Evolutionary conservation across 140 eudicot genomes (phyloP).

Genomic region (Cichorium intybus): DNA sequence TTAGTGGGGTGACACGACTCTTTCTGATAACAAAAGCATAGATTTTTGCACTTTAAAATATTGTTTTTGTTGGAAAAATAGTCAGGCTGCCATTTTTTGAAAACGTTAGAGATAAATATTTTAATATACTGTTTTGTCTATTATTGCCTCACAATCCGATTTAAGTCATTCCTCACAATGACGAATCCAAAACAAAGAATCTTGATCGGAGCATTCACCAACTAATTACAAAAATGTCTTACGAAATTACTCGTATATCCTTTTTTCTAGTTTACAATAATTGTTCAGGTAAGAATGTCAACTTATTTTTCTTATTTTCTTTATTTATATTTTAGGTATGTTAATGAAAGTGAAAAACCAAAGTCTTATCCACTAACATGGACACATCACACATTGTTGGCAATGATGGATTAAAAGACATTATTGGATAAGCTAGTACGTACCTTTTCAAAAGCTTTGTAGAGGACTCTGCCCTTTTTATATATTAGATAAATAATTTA

Average conservation of each 20-base stretch:
- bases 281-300: neutral
- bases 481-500: neutral
- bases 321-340: neutral
- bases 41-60: neutral
- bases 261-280: neutral
- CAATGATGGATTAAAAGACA: conserved; percentile 31
- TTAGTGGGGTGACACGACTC: conserved; percentile 16
- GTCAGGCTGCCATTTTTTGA: neutral
- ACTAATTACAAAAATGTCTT: neutral
- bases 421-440: conserved; percentile 30
- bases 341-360: conserved; percentile 15
- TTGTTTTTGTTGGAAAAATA: neutral
- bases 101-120: neutral
- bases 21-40: neutral
- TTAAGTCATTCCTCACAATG: neutral
- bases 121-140: neutral
- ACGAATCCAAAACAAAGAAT: neutral
- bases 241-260: neutral
- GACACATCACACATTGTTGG: conserved; percentile 34
- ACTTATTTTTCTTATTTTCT: too few species aligned
- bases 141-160: neutral
- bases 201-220: neutral
- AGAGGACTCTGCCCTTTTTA: conserved; percentile 2
- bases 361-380: conserved; percentile 26
- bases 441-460: conserved; percentile 12